Conservation (phyloP, 495 filamentous ascomycete species). For the Amniculicola lignicola region DNA sequence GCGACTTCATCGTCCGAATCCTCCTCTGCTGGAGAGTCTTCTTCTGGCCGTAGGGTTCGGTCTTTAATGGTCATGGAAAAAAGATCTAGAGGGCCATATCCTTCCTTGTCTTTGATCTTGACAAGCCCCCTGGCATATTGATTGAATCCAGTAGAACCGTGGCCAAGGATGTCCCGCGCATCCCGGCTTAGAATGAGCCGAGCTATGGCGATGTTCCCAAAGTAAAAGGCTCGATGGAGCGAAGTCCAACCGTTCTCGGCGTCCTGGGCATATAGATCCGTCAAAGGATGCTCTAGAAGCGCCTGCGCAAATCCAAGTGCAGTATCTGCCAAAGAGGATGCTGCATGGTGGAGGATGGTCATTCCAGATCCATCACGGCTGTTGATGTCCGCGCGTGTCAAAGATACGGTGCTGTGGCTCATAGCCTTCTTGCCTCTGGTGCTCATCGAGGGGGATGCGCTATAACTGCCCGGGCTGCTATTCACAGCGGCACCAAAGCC, state of each 20-base stretch:
- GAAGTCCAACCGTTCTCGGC: conserved; percentile 94
- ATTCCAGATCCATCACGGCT: conserved; percentile 72
- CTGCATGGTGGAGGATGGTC: conserved; percentile 82
- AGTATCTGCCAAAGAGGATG: conserved; percentile 65
- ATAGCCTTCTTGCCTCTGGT: conserved; percentile 45
- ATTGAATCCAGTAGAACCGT: conserved; percentile 45
- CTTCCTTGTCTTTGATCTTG: conserved; percentile 93
- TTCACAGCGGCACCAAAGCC: conserved; percentile 41
- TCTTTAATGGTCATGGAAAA: conserved; percentile 78
- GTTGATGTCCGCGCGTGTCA: conserved; percentile 74
- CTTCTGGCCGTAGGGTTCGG: conserved; percentile 35
- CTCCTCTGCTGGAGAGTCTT: conserved; percentile 35
- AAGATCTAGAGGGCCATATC: conserved; percentile 89
- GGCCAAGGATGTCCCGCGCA: conserved; percentile 58
- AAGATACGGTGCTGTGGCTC: conserved; percentile 40
- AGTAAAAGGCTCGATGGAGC: conserved; percentile 86
- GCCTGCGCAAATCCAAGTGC: conserved; percentile 70
- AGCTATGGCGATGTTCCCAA: conserved; percentile 85
- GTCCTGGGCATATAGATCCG: conserved; percentile 84
- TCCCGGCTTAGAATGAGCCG: conserved; percentile 75
- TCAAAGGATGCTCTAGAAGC: conserved; percentile 73
- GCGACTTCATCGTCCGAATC: conserved; percentile 40
- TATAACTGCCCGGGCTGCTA: conserved; percentile 52
- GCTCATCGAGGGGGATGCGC: conserved; percentile 49
- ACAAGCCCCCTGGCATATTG: conserved; percentile 62